phyloP scores from a whole-genome alignment of 1,284 basidiomycete genomes.

The Sanghuangporus weigelae region DNA sequence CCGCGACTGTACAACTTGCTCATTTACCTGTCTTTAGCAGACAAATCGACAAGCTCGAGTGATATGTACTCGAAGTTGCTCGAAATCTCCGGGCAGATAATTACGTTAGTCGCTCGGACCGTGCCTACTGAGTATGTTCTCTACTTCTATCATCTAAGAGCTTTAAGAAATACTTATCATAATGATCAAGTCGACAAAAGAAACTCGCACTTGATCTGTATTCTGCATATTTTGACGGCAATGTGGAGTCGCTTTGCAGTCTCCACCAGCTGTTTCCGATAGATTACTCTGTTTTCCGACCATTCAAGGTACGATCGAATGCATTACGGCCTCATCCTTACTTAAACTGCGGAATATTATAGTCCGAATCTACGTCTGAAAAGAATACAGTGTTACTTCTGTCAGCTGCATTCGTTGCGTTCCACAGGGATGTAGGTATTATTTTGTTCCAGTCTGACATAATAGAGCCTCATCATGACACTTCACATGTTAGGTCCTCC shows the following conservation, averaged over 20 bases:
- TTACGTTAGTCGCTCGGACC: conserved; percentile 65
- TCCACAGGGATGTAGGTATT: conserved; percentile 56
- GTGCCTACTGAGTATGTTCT: conserved; percentile 54
- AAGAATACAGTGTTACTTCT: conserved; percentile 65
- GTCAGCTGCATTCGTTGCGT: conserved; percentile 54
- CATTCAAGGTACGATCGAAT: conserved; percentile 40
- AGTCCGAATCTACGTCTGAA: conserved; percentile 39
- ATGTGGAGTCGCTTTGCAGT: conserved; percentile 48
- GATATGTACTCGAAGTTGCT: conserved; percentile 66
- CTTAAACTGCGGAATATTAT: conserved; percentile 30
- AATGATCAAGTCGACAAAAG: conserved; percentile 48
- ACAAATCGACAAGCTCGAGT: conserved; percentile 32
- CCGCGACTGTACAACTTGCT: conserved; percentile 70
- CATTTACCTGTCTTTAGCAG: conserved; percentile 47
- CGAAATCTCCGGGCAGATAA: conserved; percentile 54
- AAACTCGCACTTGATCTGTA: conserved; percentile 48
- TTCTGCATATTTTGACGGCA: conserved; percentile 56
- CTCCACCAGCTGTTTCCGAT: conserved; percentile 44
- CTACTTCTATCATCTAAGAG: conserved; percentile 17
- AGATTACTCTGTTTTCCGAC: conserved; percentile 32
- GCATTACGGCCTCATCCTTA: background rate
- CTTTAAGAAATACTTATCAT: conserved; percentile 1
- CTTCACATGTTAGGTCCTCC: background rate
- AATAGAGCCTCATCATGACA: background rate
- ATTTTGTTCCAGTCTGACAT: background rate